Conservation (phyloP, 768 basidiomycete genomes). For the Cubamyces lactineus region DNA sequence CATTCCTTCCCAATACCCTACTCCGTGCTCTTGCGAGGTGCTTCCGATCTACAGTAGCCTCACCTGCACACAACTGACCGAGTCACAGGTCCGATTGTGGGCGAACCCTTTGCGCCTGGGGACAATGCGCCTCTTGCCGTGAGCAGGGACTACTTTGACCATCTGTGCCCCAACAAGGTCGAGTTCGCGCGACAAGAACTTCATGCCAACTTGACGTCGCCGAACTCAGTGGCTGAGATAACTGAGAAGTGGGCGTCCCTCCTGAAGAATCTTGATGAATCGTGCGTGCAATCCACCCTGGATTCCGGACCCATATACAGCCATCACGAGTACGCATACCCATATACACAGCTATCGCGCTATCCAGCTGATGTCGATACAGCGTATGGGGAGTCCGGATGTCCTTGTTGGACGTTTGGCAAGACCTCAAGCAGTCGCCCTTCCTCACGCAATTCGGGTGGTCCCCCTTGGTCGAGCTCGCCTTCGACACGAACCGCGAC, state of each 20-base stretch:
- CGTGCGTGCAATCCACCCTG: slow-evolving; percentile 13
- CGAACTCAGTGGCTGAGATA: slow-evolving; percentile 4
- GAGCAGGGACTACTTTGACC: slow-evolving; percentile 16
- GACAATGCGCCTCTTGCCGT: slow-evolving; percentile 11
- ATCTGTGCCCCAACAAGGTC: slow-evolving; percentile 6
- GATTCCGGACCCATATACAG: slow-evolving; percentile 13
- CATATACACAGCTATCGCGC: too few relatives aligned
- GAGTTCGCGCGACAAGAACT: slow-evolving; percentile 4
- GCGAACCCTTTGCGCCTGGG: slow-evolving; percentile 9
- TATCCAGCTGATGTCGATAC: not conserved
- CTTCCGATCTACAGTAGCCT: not conserved
- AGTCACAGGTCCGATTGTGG: slow-evolving; percentile 13
- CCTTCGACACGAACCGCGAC: slow-evolving; percentile 32
- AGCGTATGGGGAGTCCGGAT: slow-evolving; percentile 26
- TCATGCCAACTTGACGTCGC: not conserved
- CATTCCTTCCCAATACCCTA: slow-evolving; percentile 58
- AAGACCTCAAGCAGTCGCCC: slow-evolving; percentile 48
- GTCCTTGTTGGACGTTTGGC: slow-evolving; percentile 38
- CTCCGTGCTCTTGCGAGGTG: slow-evolving; percentile 54
- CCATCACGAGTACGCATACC: slow-evolving; percentile 14
- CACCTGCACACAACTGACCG: not conserved
- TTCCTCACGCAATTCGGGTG: slow-evolving; percentile 51
- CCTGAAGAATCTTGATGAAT: not conserved
- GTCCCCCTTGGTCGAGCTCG: slow-evolving; percentile 54
- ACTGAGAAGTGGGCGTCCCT: slow-evolving; percentile 4